Evolutionary conservation across 495 filamentous ascomycete genomes (phyloP), one percentile per base, ranked within the genome.

Genomic region (Penicillium antarcticum): DNA sequence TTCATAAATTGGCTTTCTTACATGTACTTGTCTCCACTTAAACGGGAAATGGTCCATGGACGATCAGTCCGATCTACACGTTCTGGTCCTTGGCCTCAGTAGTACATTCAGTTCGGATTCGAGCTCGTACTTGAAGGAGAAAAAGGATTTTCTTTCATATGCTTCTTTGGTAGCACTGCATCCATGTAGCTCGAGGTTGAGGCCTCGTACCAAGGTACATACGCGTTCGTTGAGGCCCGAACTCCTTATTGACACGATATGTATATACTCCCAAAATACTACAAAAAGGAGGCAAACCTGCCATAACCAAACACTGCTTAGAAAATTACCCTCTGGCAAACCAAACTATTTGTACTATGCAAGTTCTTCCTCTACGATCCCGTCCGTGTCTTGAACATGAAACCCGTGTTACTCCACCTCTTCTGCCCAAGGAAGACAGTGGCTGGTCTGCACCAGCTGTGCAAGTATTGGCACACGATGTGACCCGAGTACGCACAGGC

Each of bases 321-420:
- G 5, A 29, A 29, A 9, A 9, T 11, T 34, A 10, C 21, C 2
- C 5, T 6, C 11, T 7, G 26, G 26, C 5, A 4, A 7, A 0
- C 26, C 26, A 29, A 29, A 29, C 1, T 6, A 4, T 29, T 7
- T 29, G 5, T 29, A 8, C 26, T 10, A 29, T 6, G 26, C 26
- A 29, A 29, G 9, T 29, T 29, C 26, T 29, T 29, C 26, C 26
- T 7, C 8, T 14, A 42, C 32, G 32, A 12, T 5, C 18, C 31
- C 21, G n/a, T n/a, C 21, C 21, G 26, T 29, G 26, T 29, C 7
- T 29, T 29, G 21, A 29, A 29, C 13, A 35, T 39, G 29, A 34
- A 11, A 44, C 31, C 39, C 18, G 55, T 58, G 51, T 58, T 19
- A 61, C 55, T 58, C 45, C 37, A 55, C 55, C 14, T 35, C 13